Conservation (phyloP, 495 filamentous ascomycete species). For the Penicillium steckii region DNA sequence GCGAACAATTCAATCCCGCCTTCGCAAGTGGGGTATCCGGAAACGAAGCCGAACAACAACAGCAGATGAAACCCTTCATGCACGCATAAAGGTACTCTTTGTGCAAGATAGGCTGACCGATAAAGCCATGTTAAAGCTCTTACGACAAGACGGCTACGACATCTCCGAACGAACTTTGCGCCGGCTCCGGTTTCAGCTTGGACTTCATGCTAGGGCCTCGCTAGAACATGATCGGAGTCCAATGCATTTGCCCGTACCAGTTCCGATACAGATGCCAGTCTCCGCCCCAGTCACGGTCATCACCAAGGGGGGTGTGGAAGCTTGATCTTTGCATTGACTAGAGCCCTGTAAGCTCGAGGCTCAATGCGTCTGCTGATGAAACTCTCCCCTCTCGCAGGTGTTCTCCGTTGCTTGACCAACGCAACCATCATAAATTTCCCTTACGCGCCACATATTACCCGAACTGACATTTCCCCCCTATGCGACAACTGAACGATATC, state of each 20-base stretch:
- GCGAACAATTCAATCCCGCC: conserved; percentile 27
- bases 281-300: not conserved
- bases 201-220: conserved; percentile 25
- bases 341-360: not conserved
- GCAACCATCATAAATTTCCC: not conserved
- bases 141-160: conserved; percentile 27
- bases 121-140: conserved; percentile 27
- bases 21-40: conserved; percentile 32
- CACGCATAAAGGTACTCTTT: conserved; percentile 27
- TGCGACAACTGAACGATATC: conserved; percentile 14
- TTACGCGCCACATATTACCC: conserved; percentile 6
- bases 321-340: conserved; percentile 2
- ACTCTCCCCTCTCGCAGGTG: not conserved
- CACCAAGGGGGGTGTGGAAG: not conserved
- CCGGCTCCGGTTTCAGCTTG: conserved; percentile 26
- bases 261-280: conserved; percentile 4
- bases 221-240: conserved; percentile 13
- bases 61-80: conserved; percentile 25
- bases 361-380: conserved; percentile 7
- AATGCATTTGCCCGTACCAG: conserved; percentile 1
- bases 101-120: conserved; percentile 26
- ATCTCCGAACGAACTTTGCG: conserved; percentile 28
- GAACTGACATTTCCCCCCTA: conserved; percentile 6
- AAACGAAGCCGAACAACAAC: conserved; percentile 30
- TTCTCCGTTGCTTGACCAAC: not conserved